phyloP scores from a whole-genome alignment of 129 eudicot species.

The Scalesia atractyloides region DNA sequence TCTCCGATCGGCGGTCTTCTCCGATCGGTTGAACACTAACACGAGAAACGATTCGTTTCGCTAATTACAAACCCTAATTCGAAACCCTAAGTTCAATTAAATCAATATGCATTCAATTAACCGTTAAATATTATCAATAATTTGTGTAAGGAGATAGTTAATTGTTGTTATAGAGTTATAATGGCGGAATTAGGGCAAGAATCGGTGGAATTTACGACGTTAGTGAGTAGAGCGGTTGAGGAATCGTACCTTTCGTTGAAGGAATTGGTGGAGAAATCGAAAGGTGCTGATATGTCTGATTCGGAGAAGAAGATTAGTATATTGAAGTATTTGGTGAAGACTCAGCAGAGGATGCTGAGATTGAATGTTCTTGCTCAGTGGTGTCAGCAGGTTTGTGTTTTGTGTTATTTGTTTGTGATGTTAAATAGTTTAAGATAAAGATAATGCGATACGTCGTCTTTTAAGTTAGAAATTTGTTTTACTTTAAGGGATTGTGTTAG shows the following conservation, averaged over 20 bases:
- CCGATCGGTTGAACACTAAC: constrained; percentile 19
- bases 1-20: neutral
- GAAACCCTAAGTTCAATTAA: neutral
- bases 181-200: constrained; percentile 91
- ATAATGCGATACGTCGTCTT: too few species aligned
- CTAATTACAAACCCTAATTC: constrained; percentile 35
- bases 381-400: constrained; percentile 83
- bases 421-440: too few species aligned
- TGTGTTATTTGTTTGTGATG: neutral
- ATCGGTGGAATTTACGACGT: constrained; percentile 84
- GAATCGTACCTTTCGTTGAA: constrained; percentile 77
- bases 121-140: constrained; percentile 6
- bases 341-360: constrained; percentile 96
- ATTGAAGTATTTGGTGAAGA: constrained; percentile 78
- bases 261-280: constrained; percentile 88
- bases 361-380: constrained; percentile 94
- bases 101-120: constrained; percentile 3
- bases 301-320: constrained; percentile 88
- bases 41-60: constrained; percentile 13
- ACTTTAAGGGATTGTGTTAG: neutral
- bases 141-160: constrained; percentile 17
- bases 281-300: constrained; percentile 64
- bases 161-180: neutral
- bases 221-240: constrained; percentile 87
- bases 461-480: neutral